Evolutionary conservation across 306 rosid genomes (phyloP), one percentile per base, ranked within the genome.

Genomic region (Dryas alaskensis): DNA sequence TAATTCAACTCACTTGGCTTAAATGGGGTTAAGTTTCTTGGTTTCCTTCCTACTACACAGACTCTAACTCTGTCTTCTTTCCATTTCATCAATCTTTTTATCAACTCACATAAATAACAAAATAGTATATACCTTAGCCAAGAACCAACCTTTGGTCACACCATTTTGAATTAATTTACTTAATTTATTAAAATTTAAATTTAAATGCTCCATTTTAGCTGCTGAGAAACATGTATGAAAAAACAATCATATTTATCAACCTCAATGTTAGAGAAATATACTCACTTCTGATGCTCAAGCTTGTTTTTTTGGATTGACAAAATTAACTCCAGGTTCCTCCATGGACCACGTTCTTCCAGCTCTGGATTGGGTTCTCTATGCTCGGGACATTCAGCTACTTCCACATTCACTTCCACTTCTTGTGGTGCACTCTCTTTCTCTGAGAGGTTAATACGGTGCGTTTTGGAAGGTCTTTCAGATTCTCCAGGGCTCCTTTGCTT

Each of bases 321-420:
- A 62, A 94, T 81, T 75, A 94, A 80, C 58, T 87, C 83, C 79
- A 94, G 88, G 78, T 87, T 91, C 74, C 75, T 87, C 96, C 98
- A 91, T 9, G 92, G 89, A 48, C 76, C 27, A 22, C 43, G 70
- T 65, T 82, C 52, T 7, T 74, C 61, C 7, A 69, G 71, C 46
- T 59, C 70, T 14, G 9, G 68, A 40, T 42, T 39, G 44, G 61
- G 37, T 7, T 72, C 76, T 55, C 76, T 60, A 46, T 37, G 68
- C 45, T 55, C 82, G 40, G 17, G 44, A 58, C 50, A 69, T 58
- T 54, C 43, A 25, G 60, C 78, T 40, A 7, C 48, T 55, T 55
- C 78, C 17, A 22, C 22, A 22, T 22, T 22, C 22, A 44, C 69
- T 60, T 80, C 80, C 44, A 51, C 58, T 22, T 31, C 74, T 14